Percentiles rank a stretch among this genome's conserved stretches.
phyloP scores from a whole-genome alignment of 306 rosid species.

The Oemleria cerasiformis region DNA sequence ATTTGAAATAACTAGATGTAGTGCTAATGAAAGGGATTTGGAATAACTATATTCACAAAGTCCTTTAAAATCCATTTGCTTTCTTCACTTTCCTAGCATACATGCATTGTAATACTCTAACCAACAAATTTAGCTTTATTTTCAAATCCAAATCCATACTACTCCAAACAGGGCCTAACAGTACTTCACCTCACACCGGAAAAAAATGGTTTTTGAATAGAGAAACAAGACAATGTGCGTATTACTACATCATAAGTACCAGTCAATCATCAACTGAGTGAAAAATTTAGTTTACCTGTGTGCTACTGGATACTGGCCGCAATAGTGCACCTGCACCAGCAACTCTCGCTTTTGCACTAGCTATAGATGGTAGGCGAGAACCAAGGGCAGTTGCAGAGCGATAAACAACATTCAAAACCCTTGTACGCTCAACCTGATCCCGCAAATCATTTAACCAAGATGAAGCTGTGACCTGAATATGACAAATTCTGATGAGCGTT shows the following conservation, averaged over 20 bases:
- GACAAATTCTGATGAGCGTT: constrained; percentile 19
- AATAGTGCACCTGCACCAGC: constrained; percentile 88
- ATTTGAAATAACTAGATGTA: too few relatives aligned
- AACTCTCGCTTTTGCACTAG: constrained; percentile 88
- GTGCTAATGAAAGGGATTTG: too few relatives aligned
- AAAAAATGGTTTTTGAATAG: too few relatives aligned
- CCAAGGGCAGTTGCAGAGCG: constrained; percentile 96
- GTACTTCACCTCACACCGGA: too few relatives aligned
- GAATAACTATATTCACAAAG: too few relatives aligned
- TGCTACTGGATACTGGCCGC: constrained; percentile 81
- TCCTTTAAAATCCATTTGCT: too few relatives aligned
- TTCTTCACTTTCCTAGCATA: too few relatives aligned
- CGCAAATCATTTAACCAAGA: constrained; percentile 91
- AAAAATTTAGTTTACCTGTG: constrained; percentile 59
- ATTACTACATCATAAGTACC: neutral
- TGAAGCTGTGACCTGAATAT: constrained; percentile 78
- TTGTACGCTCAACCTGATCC: constrained; percentile 86
- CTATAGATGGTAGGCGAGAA: constrained; percentile 80
- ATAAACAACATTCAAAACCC: constrained; percentile 83
- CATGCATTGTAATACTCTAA: too few relatives aligned
- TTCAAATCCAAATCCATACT: too few relatives aligned
- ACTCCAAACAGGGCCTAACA: too few relatives aligned
- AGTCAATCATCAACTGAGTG: constrained; percentile 8
- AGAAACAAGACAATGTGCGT: neutral
- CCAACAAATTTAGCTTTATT: too few relatives aligned